These are phyloP conservation scores for Mucor lusitanicus DNA, from an alignment of 371 early-diverging fungal genomes.

Conservation along the genomic window DNA sequence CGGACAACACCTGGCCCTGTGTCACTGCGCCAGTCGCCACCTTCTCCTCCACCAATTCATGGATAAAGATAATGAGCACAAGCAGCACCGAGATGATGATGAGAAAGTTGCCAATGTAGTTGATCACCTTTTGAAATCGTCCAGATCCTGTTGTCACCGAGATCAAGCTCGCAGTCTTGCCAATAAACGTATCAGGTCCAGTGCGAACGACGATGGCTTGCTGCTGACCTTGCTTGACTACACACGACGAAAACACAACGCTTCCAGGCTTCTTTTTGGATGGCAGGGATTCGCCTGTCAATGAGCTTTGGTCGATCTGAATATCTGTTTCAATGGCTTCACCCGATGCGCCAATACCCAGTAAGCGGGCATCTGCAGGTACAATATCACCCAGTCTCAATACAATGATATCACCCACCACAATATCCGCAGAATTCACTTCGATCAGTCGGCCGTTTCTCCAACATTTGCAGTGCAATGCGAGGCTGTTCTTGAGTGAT, in stretches of 20 bases:
- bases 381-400: slow-evolving; percentile 92
- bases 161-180: slow-evolving; percentile 89
- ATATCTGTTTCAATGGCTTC: slow-evolving; percentile 73
- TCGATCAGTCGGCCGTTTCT: slow-evolving; percentile 79
- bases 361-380: slow-evolving; percentile 86
- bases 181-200: slow-evolving; percentile 90
- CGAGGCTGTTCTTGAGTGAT: slow-evolving; percentile 86
- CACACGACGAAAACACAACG: slow-evolving; percentile 82
- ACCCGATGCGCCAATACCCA: slow-evolving; percentile 84
- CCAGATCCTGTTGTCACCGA: slow-evolving; percentile 81
- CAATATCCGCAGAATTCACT: slow-evolving; percentile 72
- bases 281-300: slow-evolving; percentile 93
- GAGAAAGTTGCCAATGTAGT: slow-evolving; percentile 82
- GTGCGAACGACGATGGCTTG: slow-evolving; percentile 85
- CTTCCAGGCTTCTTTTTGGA: slow-evolving; percentile 77
- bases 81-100: slow-evolving; percentile 73
- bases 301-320: slow-evolving; percentile 91
- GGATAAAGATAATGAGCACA: slow-evolving; percentile 78
- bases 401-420: slow-evolving; percentile 89
- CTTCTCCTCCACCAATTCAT: slow-evolving; percentile 49
- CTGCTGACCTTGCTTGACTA: slow-evolving; percentile 86
- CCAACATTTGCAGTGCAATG: slow-evolving; percentile 77
- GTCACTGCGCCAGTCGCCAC: slow-evolving; percentile 28
- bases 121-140: slow-evolving; percentile 86
- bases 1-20: slow-evolving; percentile 54